Base-by-base conservation (phyloP, 2,329 filamentous ascomycete species). In the Hypomyces perniciosus region DNA sequence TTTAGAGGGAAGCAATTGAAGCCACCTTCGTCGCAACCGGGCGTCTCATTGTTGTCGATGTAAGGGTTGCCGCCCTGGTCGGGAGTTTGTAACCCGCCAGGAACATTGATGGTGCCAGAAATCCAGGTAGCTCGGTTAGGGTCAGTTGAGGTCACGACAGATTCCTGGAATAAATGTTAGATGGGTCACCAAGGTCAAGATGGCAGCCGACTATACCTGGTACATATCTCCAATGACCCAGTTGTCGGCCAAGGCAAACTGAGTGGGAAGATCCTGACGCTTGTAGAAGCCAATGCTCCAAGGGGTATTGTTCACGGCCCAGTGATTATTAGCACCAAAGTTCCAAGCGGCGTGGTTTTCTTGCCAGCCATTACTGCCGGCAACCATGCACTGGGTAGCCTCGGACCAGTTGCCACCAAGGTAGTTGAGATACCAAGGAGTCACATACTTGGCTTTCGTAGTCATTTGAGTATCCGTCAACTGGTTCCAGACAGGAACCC, bases 171-270 rank as follows among this genome's bases (percentile, higher is more conserved):
- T 12, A 26, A 4, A 3, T 26, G 8, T 51, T 13, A 51, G 44
- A 20, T 7, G 31, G n/a, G 38, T 8, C 13, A 13, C 38, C 3
- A 13, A 27, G 38, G 3, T 41, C 12, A 41, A 41, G 38, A 26
- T 9, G 31, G 5, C 9, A 40, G 27, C 27, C 38, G 12, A 33
- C 26, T 40, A 4, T 53, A 53, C 57, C 48, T 67, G 76, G 53
- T 81, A 80, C 77, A 80, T 81, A 57, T 81, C 79, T 2, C 69
- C 76, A 13, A 78, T 58, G 0, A 77, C 76, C 72, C 74, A 81
- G 8, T 68, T 74, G 50, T 81, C 78, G 1, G 76, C 77, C 56
- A 81, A 70, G 4, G 72, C 71, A 60, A 74, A 81, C 13, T 81
- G 77, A 12, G 77, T 69, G 0, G 77, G 77, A n/a, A 81, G 65